These are phyloP conservation scores for Epicoccum sorghinum DNA, from an alignment of 2,329 filamentous ascomycete genomes.

Conservation along the genomic window DNA sequence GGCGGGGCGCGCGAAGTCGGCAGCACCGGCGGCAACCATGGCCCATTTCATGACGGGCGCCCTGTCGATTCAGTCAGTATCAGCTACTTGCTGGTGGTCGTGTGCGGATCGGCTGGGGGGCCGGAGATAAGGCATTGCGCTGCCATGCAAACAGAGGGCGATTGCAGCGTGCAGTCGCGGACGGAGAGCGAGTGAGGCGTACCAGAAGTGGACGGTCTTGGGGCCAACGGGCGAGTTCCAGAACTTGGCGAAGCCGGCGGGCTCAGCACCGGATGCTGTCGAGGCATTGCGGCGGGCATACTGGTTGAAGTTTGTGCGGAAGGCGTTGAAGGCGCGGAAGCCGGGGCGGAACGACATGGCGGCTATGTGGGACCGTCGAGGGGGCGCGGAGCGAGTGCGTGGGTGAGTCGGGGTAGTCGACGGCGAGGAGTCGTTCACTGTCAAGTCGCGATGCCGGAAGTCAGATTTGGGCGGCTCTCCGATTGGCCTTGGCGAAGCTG, in stretches of 20 bases:
- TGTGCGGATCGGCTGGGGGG: not conserved
- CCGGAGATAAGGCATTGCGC: slow-evolving; percentile 2
- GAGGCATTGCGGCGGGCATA: slow-evolving; percentile 70
- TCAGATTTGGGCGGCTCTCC: slow-evolving; percentile 31
- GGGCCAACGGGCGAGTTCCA: slow-evolving; percentile 57
- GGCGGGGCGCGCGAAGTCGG: slow-evolving; percentile 88
- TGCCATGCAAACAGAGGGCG: not conserved
- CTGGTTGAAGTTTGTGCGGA: slow-evolving; percentile 59
- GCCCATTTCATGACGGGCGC: slow-evolving; percentile 96
- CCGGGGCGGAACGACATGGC: slow-evolving; percentile 64
- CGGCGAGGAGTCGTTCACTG: not conserved
- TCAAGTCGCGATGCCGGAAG: slow-evolving; percentile 15
- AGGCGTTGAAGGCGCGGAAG: slow-evolving; percentile 62
- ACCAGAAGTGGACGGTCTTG: slow-evolving; percentile 98
- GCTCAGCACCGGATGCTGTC: slow-evolving; percentile 63
- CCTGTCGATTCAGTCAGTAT: slow-evolving; percentile 56
- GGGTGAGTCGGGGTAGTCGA: slow-evolving; percentile 1
- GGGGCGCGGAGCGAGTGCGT: slow-evolving; percentile 10
- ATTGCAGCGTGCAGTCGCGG: not conserved
- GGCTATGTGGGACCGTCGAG: slow-evolving; percentile 19
- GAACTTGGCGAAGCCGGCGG: slow-evolving; percentile 72
- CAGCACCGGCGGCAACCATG: slow-evolving; percentile 88
- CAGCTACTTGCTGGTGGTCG: not conserved
- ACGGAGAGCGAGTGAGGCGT: slow-evolving; percentile 35
- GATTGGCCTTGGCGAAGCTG: slow-evolving; percentile 20